Base-by-base conservation (phyloP, 345 rosid genomes). In the Corchorus olitorius region DNA sequence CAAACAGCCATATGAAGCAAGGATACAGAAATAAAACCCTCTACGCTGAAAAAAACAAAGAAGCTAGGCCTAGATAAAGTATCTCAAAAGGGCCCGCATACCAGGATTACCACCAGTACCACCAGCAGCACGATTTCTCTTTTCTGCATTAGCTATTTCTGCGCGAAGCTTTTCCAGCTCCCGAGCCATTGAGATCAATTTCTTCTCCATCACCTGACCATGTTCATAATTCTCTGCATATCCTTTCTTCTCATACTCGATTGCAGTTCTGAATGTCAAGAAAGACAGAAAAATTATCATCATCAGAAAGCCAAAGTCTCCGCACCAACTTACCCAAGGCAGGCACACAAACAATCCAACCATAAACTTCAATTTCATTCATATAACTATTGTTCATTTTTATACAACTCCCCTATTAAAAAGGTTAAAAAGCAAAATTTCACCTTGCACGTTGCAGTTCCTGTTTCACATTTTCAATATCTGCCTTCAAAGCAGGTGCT, bases 101-200 rank as follows among this genome's bases (percentile, higher is more conserved):
- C 93, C 89, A 77, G 88, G 82, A 82, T 86, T 82, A 64, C 81
- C 86, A 77, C 69, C 88, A 82, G 89, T 12, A 19, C 73, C 87
- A 80, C 83, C 88, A 82, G 82, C 65, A 8, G 85, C 79, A 70
- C 78, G 90, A 78, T 87, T 89, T 85, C 98, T 88, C 83, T 86
- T 90, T 79, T 92, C 98, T 5, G 92, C 87, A 87, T 86, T 96
- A 53, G 94, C 97, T 76, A 91, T 87, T 86, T 96, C 99, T 27
- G 99, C 94, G 52, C 92, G 88, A 77, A 96, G 99, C 81, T 96
- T 96, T 86, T 96, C 98, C 85, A 96, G 49, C 78, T 96, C 99
- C 37, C 97, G 85, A 77, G 97, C 94, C 97, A 96, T 96, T 73
- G 93, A 85, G 73, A 96, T 81, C 90, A 96, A 81, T 61, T 96